Conservation (phyloP, 2,329 filamentous ascomycete genomes). For the Thielaviopsis cerberus region DNA sequence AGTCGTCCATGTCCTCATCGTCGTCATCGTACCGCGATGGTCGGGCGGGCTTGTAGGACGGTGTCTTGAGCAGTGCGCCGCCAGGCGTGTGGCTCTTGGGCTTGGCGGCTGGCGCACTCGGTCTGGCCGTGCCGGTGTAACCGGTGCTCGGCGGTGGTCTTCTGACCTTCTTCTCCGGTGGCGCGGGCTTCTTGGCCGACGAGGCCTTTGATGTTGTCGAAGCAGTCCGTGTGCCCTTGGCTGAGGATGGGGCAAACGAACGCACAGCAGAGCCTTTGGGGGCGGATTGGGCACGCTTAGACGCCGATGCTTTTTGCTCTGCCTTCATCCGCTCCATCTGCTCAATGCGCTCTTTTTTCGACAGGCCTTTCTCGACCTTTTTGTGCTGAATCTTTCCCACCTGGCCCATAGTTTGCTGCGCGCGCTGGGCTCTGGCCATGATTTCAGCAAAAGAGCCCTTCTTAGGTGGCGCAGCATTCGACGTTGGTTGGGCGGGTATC, state of each 20-base stretch:
- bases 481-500: background rate
- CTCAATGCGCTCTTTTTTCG: conserved; percentile 34
- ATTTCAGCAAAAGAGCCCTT: conserved; percentile 60
- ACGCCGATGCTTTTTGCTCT: background rate
- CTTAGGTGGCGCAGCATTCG: conserved; percentile 31
- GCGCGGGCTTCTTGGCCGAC: conserved; percentile 16
- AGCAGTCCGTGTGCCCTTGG: background rate
- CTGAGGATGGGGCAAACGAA: background rate
- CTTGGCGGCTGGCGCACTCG: conserved; percentile 26
- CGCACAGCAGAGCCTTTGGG: background rate
- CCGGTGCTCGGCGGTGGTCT: conserved; percentile 46
- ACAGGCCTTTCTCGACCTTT: conserved; percentile 42
- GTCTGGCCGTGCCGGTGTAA: conserved; percentile 45
- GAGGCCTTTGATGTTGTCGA: background rate
- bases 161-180: conserved; percentile 37
- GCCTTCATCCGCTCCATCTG: conserved; percentile 17
- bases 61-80: conserved; percentile 23
- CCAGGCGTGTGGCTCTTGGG: conserved; percentile 20
- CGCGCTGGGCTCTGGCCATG: conserved; percentile 51
- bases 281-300: background rate
- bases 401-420: conserved; percentile 39
- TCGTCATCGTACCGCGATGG: conserved; percentile 36
- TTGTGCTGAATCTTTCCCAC: conserved; percentile 61
- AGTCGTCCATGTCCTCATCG: conserved; percentile 43
- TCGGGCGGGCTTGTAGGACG: conserved; percentile 15